Evolutionary conservation across 2,329 filamentous ascomycete species (phyloP).

Genomic region (Xylaria sp.): DNA sequence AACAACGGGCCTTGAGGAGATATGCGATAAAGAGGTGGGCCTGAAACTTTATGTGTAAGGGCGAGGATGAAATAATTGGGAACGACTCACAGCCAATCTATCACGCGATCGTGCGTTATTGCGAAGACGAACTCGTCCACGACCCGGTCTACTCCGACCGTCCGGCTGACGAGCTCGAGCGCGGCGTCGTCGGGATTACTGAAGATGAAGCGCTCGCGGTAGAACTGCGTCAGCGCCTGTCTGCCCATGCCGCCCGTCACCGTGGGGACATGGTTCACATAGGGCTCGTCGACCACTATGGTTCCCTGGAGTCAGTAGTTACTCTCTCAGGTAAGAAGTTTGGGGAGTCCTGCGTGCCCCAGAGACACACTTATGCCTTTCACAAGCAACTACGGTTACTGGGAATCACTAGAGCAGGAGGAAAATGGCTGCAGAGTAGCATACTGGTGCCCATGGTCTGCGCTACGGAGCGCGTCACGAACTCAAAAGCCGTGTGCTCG

Average conservation of each 20-base stretch:
- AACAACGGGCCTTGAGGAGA: too few species aligned
- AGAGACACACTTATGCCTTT: too few species aligned
- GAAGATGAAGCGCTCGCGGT: slow-evolving; percentile 76
- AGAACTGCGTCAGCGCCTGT: slow-evolving; percentile 67
- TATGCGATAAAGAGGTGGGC: too few species aligned
- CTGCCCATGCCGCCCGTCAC: slow-evolving; percentile 72
- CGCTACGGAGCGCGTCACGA: slow-evolving; percentile 69
- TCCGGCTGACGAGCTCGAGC: slow-evolving; percentile 73
- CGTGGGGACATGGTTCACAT: slow-evolving; percentile 79
- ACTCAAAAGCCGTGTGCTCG: slow-evolving; percentile 76
- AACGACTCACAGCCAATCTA: slow-evolving; percentile 70
- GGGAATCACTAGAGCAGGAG: too few species aligned
- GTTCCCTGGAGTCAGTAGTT: too few species aligned
- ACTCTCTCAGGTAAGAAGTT: too few species aligned
- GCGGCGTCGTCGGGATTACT: slow-evolving; percentile 71
- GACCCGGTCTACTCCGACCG: slow-evolving; percentile 72
- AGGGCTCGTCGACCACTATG: slow-evolving; percentile 80
- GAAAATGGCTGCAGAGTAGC: too few species aligned
- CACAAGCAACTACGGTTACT: too few species aligned
- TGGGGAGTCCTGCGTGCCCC: too few species aligned
- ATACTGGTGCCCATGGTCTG: slow-evolving; percentile 82
- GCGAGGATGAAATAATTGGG: neutral
- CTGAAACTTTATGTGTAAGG: neutral
- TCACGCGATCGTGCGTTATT: slow-evolving; percentile 65
- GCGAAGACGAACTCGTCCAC: slow-evolving; percentile 73